Evolutionary conservation across 1,284 basidiomycete species (phyloP).

Genomic region (Cryptococcus sp.): DNA sequence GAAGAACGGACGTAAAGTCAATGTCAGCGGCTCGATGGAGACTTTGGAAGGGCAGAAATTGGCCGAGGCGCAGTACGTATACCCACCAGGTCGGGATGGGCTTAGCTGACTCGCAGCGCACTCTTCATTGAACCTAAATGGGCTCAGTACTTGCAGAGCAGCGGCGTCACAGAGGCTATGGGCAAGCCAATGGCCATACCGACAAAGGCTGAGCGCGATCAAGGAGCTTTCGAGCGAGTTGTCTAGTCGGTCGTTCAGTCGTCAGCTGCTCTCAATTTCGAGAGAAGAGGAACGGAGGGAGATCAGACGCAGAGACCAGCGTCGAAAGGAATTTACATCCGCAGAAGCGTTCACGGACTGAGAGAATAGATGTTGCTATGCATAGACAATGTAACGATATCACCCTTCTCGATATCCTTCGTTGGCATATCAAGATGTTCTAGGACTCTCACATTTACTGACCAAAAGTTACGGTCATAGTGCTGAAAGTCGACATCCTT

Average conservation of each 20-base stretch:
- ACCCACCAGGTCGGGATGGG: not conserved
- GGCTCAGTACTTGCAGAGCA: conserved; percentile 63
- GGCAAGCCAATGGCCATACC: conserved; percentile 30
- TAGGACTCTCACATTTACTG: conserved; percentile 2
- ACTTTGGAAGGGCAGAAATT: conserved; percentile 71
- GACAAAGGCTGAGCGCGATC: not conserved
- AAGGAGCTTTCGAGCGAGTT: not conserved
- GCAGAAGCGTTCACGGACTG: too few species aligned
- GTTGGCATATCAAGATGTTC: too few species aligned
- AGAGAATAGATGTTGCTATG: too few species aligned
- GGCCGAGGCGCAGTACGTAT: conserved; percentile 70
- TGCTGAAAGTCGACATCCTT: conserved; percentile 4
- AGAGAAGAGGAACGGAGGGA: too few species aligned
- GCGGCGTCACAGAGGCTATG: conserved; percentile 43
- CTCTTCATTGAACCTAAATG: conserved; percentile 80
- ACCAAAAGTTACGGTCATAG: conserved; percentile 7
- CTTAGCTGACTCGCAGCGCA: conserved; percentile 51
- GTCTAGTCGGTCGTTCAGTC: too few species aligned
- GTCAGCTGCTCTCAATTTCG: too few species aligned
- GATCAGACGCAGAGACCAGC: too few species aligned
- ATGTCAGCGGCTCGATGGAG: conserved; percentile 68
- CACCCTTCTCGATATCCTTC: too few species aligned
- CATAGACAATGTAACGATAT: too few species aligned
- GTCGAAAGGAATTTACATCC: too few species aligned
- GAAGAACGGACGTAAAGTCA: conserved; percentile 54